A percentile compares a stretch with the other conserved stretches of the same genome.
Conservation (phyloP, 805 yeast genomes). For the Monosporozyma siamensis region DNA sequence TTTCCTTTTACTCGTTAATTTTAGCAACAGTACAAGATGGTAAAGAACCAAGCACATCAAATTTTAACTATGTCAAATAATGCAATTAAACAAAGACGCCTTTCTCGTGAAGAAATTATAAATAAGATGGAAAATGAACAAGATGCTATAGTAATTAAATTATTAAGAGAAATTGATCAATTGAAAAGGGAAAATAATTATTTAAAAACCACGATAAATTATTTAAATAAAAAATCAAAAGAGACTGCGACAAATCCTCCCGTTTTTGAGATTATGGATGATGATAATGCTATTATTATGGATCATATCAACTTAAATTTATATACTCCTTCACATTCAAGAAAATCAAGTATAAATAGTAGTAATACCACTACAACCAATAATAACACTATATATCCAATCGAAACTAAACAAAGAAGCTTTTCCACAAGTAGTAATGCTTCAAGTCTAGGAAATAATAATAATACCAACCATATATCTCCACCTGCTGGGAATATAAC, state of each 20-base stretch:
- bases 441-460: not conserved
- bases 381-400: constrained; percentile 1
- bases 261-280: constrained; percentile 1
- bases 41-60: not conserved
- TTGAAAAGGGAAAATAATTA: constrained; percentile 40
- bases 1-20: too few relatives aligned
- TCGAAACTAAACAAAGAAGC: not conserved
- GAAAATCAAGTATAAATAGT: not conserved
- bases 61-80: not conserved
- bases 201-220: constrained; percentile 23
- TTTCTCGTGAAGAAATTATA: constrained; percentile 38
- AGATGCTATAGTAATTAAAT: constrained; percentile 48
- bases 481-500: too few relatives aligned
- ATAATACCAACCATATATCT: too few relatives aligned
- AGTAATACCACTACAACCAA: not conserved
- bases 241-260: not conserved
- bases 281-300: constrained; percentile 6
- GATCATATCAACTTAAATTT: constrained; percentile 2
- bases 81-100: constrained; percentile 8
- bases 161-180: constrained; percentile 42
- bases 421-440: not conserved
- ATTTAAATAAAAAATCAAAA: not conserved
- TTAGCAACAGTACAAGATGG: not conserved
- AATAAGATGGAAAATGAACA: constrained; percentile 58
- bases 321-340: not conserved